These are phyloP conservation scores for Paraglomus brasilianum DNA, from an alignment of 192 early-diverging fungal species.

Conservation along the genomic window DNA sequence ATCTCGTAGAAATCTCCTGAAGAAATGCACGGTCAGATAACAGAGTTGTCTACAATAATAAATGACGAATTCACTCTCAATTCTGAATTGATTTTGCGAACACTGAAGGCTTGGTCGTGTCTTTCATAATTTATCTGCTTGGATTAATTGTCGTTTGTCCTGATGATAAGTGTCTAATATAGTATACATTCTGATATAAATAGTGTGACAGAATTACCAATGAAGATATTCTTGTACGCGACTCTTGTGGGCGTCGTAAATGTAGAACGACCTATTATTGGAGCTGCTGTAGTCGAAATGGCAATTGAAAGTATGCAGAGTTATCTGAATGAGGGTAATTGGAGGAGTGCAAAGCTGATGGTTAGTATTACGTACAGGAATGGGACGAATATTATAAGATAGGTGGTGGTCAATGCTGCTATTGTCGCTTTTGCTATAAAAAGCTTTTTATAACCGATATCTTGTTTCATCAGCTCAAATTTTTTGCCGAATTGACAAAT, in stretches of 20 bases:
- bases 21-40: constrained; percentile 22
- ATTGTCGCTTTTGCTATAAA: background rate
- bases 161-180: constrained; percentile 40
- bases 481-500: constrained; percentile 78
- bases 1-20: constrained; percentile 6
- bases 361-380: constrained; percentile 42
- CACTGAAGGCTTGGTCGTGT: constrained; percentile 58
- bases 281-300: constrained; percentile 59
- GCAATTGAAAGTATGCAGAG: constrained; percentile 56
- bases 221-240: constrained; percentile 75
- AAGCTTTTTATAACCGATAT: background rate
- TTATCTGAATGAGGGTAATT: constrained; percentile 56
- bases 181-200: constrained; percentile 31
- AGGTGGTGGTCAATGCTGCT: background rate
- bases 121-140: constrained; percentile 20
- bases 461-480: constrained; percentile 37
- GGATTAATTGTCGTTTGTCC: constrained; percentile 29
- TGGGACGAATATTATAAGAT: background rate
- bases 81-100: constrained; percentile 58
- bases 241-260: constrained; percentile 85
- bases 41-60: constrained; percentile 59
- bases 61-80: constrained; percentile 70
- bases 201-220: constrained; percentile 71
- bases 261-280: constrained; percentile 63
- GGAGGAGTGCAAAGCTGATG: constrained; percentile 72